A percentile compares a stretch with the other conserved stretches of the same genome.
Conservation (phyloP, 2,329 filamentous ascomycete genomes). For the Apiospora saccharicola region DNA sequence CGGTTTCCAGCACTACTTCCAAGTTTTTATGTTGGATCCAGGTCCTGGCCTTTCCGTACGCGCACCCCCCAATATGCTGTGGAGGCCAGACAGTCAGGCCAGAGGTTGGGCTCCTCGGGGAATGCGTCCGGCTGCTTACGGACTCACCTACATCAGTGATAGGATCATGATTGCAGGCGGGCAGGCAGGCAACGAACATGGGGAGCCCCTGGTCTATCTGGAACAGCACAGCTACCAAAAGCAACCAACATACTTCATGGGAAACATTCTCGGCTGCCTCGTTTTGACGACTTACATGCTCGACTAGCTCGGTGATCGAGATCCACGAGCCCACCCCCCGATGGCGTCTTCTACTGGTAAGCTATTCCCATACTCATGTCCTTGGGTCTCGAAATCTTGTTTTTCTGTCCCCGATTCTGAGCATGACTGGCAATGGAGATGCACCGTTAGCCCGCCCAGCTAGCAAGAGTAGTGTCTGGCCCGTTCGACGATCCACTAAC, state of each 20-base stretch:
- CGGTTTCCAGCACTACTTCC: background rate
- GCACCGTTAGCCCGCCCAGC: background rate
- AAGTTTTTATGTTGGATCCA: background rate
- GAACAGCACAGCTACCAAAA: constrained; percentile 6
- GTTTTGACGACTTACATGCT: background rate
- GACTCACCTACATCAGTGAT: too few species aligned
- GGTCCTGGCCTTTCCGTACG: background rate
- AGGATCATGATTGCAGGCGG: background rate
- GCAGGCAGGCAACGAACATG: background rate
- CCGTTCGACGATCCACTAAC: background rate
- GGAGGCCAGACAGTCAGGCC: background rate
- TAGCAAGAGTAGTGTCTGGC: constrained; percentile 6
- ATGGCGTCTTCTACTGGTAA: constrained; percentile 19
- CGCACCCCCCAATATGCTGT: background rate
- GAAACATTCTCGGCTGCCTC: background rate
- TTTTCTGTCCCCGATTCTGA: constrained; percentile 25
- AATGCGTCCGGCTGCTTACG: constrained; percentile 4
- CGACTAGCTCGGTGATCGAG: constrained; percentile 29
- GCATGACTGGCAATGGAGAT: constrained; percentile 4
- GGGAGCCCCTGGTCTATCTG: constrained; percentile 11
- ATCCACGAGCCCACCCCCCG: constrained; percentile 24
- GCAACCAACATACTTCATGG: constrained; percentile 17
- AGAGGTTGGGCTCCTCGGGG: background rate
- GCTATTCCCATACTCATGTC: background rate
- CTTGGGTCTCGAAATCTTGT: constrained; percentile 27